These are phyloP conservation scores for Solanum lignicaule DNA, from an alignment of 257 asterid species.

Conservation along the genomic window DNA sequence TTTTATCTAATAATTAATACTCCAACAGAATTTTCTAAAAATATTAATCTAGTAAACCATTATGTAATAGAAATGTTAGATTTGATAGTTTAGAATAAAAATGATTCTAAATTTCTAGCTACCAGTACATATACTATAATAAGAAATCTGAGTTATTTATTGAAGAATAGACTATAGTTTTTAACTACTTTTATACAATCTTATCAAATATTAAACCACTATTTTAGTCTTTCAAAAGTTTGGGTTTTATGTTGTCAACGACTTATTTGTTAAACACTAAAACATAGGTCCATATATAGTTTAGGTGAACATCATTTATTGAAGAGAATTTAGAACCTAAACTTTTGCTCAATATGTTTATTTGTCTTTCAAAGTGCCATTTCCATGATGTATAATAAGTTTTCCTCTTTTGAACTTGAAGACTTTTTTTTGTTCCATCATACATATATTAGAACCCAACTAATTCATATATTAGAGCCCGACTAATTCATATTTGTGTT, in stretches of 20 bases:
- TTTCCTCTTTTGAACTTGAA: background rate
- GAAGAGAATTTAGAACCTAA: background rate
- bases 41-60: background rate
- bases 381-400: background rate
- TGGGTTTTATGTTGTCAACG: background rate
- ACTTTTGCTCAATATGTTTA: background rate
- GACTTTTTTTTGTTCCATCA: too few species aligned
- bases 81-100: background rate
- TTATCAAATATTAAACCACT: background rate
- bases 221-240: background rate
- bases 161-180: background rate
- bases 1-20: background rate
- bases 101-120: background rate
- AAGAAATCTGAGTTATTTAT: background rate
- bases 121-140: background rate
- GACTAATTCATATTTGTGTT: too few species aligned
- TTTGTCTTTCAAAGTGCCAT: background rate
- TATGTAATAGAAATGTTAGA: background rate
- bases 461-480: too few species aligned
- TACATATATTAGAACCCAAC: too few species aligned
- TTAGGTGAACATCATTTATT: background rate
- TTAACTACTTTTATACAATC: background rate
- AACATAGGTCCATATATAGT: background rate
- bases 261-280: background rate
- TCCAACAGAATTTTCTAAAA: background rate